phyloP scores from a whole-genome alignment of 2,329 filamentous ascomycete genomes.

The Xylariales sp. region DNA sequence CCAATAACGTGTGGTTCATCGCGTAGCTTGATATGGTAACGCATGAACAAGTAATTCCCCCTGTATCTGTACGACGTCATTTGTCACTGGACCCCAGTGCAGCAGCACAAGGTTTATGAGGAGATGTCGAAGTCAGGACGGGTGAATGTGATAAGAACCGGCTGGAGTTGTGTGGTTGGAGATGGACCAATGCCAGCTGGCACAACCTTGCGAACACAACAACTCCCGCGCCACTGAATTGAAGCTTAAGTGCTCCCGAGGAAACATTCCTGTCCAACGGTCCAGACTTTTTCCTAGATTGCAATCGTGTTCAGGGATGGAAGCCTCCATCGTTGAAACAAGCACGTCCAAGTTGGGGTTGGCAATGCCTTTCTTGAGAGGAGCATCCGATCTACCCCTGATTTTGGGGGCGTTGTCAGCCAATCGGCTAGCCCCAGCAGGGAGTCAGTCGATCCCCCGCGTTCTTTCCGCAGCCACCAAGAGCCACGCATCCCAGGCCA shows the following conservation, averaged over 20 bases:
- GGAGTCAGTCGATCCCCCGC: neutral
- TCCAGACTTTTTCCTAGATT: neutral
- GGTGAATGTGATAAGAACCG: no score
- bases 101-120: no score
- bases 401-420: conserved; percentile 3
- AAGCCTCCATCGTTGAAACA: neutral
- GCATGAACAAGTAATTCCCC: no score
- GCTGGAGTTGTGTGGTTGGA: neutral
- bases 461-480: neutral
- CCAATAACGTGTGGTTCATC: no score
- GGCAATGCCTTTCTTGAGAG: neutral
- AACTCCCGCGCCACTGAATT: no score
- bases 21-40: no score
- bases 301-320: conserved; percentile 5
- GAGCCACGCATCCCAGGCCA: neutral
- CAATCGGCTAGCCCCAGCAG: neutral
- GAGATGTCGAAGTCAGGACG: no score
- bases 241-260: no score
- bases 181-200: neutral
- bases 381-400: neutral
- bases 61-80: no score
- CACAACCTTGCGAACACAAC: no score
- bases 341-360: neutral
- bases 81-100: no score
- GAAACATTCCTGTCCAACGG: conserved; percentile 5